Evolutionary conservation across 257 asterid species (phyloP).

Genomic region (Nicotiana otophora): DNA sequence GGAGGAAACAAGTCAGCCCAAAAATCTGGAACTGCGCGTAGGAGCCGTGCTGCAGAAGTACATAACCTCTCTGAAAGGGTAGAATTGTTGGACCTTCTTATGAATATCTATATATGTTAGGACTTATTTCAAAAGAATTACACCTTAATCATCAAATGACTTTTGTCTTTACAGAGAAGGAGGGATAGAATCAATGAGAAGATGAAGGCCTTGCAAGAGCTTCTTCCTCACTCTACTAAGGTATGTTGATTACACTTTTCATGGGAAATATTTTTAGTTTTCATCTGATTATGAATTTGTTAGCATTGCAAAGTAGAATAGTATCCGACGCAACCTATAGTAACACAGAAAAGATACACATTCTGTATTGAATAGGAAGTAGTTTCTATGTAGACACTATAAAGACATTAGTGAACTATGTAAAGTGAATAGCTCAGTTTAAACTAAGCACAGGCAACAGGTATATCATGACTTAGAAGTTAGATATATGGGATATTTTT

Average conservation of each 20-base stretch:
- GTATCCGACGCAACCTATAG: neutral
- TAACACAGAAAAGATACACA: neutral
- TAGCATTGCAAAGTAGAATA: neutral
- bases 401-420: neutral
- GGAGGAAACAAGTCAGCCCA: constrained; percentile 48
- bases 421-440: neutral
- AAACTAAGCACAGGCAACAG: neutral
- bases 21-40: constrained; percentile 49
- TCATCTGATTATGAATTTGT: neutral
- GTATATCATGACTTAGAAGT: neutral
- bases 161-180: constrained; percentile 43
- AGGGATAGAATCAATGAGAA: constrained; percentile 85
- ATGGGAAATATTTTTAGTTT: neutral
- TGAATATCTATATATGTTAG: too few relatives aligned
- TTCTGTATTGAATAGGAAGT: neutral
- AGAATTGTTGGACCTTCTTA: constrained; percentile 1
- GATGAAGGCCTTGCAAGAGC: constrained; percentile 86
- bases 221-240: constrained; percentile 80
- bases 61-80: constrained; percentile 93
- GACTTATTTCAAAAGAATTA: neutral
- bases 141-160: neutral
- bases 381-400: neutral
- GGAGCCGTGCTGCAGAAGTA: constrained; percentile 79
- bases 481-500: neutral
- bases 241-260: constrained; percentile 22